Percentiles rank a stretch among this genome's conserved stretches.
Conservation (phyloP, 2,329 filamentous ascomycete genomes). For the Fusarium pseudonygamai region DNA sequence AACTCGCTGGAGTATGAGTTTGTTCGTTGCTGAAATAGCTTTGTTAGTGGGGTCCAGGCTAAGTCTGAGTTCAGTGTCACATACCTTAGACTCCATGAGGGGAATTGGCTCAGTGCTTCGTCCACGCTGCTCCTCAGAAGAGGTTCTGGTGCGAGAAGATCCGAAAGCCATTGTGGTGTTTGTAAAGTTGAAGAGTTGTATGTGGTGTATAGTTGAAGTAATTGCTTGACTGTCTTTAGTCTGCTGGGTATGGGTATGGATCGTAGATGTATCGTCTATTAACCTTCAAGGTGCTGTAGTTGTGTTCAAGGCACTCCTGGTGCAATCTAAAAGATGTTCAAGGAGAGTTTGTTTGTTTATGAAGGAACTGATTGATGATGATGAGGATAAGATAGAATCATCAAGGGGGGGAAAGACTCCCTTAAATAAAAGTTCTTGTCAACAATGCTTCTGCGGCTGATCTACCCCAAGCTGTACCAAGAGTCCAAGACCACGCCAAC, state of each 20-base stretch:
- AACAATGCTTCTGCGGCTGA: conserved; percentile 1
- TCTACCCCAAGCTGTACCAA: conserved; percentile 16
- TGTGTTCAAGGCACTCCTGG: conserved; percentile 35
- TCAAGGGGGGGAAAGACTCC: conserved; percentile 14
- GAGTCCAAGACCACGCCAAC: background rate
- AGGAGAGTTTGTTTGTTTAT: conserved; percentile 31
- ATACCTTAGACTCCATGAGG: conserved; percentile 39
- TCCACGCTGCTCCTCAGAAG: conserved; percentile 35
- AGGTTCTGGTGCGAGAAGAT: conserved; percentile 23
- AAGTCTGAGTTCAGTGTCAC: conserved; percentile 24
- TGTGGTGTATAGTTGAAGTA: background rate
- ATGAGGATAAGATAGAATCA: background rate
- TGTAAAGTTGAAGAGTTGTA: background rate
- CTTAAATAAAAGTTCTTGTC: conserved; percentile 31
- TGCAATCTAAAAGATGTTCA: conserved; percentile 35
- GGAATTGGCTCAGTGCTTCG: conserved; percentile 37
- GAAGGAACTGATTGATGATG: conserved; percentile 13
- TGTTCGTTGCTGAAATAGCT: conserved; percentile 37
- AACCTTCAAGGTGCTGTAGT: conserved; percentile 23
- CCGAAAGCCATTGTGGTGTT: conserved; percentile 25
- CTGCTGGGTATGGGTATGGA: conserved; percentile 7
- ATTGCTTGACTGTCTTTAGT: background rate
- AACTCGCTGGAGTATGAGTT: conserved; percentile 45
- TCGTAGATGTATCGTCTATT: conserved; percentile 30
- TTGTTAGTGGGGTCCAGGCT: conserved; percentile 30